These are phyloP conservation scores for Tarenaya hassleriana DNA, from an alignment of 345 rosid genomes.

Conservation along the genomic window DNA sequence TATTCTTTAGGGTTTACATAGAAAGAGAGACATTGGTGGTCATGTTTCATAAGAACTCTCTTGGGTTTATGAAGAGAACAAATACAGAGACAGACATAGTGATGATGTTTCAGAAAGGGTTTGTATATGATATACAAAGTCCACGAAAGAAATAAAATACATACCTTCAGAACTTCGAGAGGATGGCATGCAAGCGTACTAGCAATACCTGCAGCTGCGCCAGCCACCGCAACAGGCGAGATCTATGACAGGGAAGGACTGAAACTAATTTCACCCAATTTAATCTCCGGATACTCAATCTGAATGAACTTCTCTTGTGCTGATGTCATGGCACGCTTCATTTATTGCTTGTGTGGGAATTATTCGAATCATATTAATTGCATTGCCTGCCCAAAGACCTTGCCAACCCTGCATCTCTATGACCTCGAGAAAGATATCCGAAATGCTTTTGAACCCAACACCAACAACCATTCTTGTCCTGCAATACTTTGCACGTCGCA, in stretches of 20 bases:
- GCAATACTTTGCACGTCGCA: constrained; percentile 22
- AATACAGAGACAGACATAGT: no score
- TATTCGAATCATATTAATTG: constrained; percentile 86
- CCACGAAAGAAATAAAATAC: no score
- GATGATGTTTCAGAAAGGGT: no score
- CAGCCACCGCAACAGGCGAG: constrained; percentile 90
- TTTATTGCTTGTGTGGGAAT: constrained; percentile 98
- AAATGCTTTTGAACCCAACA: constrained; percentile 78
- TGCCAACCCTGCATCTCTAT: constrained; percentile 92
- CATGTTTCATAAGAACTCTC: no score
- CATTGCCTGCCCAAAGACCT: constrained; percentile 98
- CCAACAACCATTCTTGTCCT: constrained; percentile 99
- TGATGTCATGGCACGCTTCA: constrained; percentile 75
- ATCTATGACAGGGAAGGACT: constrained; percentile 69
- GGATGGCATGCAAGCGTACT: constrained; percentile 96
- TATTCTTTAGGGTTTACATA: no score
- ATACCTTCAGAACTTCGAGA: constrained; percentile 96
- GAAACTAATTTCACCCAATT: constrained; percentile 55
- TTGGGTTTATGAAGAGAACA: no score
- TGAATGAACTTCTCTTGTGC: constrained; percentile 61
- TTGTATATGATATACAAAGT: no score
- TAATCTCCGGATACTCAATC: constrained; percentile 44
- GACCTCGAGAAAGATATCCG: constrained; percentile 82
- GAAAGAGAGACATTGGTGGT: no score
- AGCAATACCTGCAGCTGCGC: constrained; percentile 92